Evolutionary conservation across 2,329 filamentous ascomycete genomes (phyloP), one percentile per base, ranked within the genome.

Genomic region (Talaromyces sp.): DNA sequence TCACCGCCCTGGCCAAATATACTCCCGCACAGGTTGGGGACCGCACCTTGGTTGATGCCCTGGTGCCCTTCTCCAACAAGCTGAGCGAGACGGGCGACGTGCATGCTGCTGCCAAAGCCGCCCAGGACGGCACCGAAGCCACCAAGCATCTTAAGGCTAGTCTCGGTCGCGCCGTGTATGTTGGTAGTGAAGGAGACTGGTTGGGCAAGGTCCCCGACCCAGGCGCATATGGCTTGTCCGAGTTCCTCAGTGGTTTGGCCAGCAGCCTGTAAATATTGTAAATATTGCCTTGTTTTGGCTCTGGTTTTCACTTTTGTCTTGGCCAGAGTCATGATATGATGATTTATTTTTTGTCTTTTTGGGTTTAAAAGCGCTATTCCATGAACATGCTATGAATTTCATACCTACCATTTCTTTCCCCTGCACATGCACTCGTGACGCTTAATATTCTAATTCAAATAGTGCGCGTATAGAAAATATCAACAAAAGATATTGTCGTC

Each of bases 101-200:
- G 23, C 83, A 85, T 66, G 82, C 87, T 72, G 93, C 95, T 7
- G 92, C 91, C 0, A 81, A 86, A 68, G 92, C 91, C 1, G 89
- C 92, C 0, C 84, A 85, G 65, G 82, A 87, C 54, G 95, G 89
- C 0, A 89, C 93, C 4, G 89, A 94, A 66, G 85, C 85, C 33
- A 98, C 95, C 23, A 96, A 93, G 80, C 90, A 89, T 28, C 97
- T 99, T 93, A 87, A 89, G 74, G 91, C 95, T 50, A 95, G 89
- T 68, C 80, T 99, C 47, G 95, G 95, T 7, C 81, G 92, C 62
- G 86, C 89, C 1, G 91, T 95, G 10, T 96, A 96, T 73, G 86
- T 96, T 57, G 91, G 90, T 64, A 89, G 89, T 50, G 77, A 80
- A 67, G 69, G 71, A 4, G 64, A 84, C 81, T 72, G 89, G 89